Evolutionary conservation across 2,329 filamentous ascomycete genomes (phyloP).

Genomic region (Nothophoma quercina): DNA sequence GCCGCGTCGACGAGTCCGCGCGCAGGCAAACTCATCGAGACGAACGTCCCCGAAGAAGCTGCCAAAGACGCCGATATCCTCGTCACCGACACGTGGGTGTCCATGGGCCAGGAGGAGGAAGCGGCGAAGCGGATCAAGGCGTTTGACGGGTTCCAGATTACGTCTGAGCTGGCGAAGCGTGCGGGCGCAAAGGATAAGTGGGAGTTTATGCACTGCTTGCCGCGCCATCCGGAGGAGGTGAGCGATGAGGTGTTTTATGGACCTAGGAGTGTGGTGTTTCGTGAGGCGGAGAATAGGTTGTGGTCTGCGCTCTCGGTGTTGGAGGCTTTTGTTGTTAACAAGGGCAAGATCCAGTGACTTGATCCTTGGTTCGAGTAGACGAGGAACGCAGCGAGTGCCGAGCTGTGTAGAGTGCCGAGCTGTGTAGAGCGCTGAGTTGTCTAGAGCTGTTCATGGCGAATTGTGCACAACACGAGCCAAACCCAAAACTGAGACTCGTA

Average conservation of each 20-base stretch:
- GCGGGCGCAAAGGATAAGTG: conserved; percentile 88
- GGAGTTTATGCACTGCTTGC: conserved; percentile 99
- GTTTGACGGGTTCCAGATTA: conserved; percentile 92
- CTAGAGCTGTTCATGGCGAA: no score
- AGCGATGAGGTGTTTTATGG: conserved; percentile 94
- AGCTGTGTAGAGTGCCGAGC: no score
- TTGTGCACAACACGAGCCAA: no score
- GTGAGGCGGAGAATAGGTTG: conserved; percentile 91
- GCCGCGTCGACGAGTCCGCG: conserved; percentile 64
- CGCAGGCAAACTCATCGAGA: conserved; percentile 75
- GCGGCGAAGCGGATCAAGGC: conserved; percentile 76
- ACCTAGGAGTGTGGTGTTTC: conserved; percentile 84
- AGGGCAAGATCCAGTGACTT: conserved; percentile 72
- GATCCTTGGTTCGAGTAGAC: conserved; percentile 37
- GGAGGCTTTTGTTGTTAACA: conserved; percentile 93
- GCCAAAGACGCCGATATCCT: conserved; percentile 87
- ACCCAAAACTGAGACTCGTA: no score
- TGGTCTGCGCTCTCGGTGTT: conserved; percentile 88
- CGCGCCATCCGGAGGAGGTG: conserved; percentile 91
- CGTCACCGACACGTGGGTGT: conserved; percentile 97
- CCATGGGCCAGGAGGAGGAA: conserved; percentile 96
- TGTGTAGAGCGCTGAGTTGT: no score
- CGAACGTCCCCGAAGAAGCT: conserved; percentile 80
- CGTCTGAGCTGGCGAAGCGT: conserved; percentile 79
- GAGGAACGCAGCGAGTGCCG: background rate